A percentile compares a stretch with the other conserved stretches of the same genome.
phyloP scores from a whole-genome alignment of 2,329 filamentous ascomycete species.

The Penicillium sp. region DNA sequence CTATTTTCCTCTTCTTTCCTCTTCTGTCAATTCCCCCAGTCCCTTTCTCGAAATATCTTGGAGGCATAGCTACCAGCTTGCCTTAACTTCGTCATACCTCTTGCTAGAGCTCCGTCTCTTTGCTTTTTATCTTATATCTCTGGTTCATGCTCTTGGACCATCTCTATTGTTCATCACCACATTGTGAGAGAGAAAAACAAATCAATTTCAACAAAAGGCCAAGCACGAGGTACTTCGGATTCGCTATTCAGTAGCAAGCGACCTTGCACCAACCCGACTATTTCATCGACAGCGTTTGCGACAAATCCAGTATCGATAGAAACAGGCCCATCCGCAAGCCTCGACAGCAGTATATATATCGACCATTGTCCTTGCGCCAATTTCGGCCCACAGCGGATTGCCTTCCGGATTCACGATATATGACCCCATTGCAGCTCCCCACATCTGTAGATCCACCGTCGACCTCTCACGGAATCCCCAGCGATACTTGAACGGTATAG shows the following conservation, averaged over 20 bases:
- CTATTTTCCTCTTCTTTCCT: slow-evolving; percentile 1
- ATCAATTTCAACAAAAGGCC: slow-evolving; percentile 8
- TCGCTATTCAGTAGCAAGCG: slow-evolving; percentile 15
- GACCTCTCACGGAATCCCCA: background rate
- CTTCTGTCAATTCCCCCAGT: background rate
- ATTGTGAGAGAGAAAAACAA: slow-evolving; percentile 10
- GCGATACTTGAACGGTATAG: slow-evolving; percentile 1
- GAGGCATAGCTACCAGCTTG: slow-evolving; percentile 16
- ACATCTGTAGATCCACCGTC: slow-evolving; percentile 15
- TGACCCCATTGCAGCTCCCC: slow-evolving; percentile 5
- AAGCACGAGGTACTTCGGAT: slow-evolving; percentile 7
- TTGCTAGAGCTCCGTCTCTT: background rate
- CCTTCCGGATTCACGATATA: background rate
- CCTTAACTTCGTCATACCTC: background rate
- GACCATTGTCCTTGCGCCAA: slow-evolving; percentile 6
- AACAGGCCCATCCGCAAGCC: background rate
- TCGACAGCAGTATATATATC: slow-evolving; percentile 1
- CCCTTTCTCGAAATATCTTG: background rate
- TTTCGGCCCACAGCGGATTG: background rate
- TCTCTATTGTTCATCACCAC: background rate
- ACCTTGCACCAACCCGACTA: background rate
- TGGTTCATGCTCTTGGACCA: background rate
- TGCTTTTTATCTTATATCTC: background rate
- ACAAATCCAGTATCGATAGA: background rate
- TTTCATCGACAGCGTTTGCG: slow-evolving; percentile 1